phyloP scores from a whole-genome alignment of 2,329 filamentous ascomycete species.

The Alternaria sp. region DNA sequence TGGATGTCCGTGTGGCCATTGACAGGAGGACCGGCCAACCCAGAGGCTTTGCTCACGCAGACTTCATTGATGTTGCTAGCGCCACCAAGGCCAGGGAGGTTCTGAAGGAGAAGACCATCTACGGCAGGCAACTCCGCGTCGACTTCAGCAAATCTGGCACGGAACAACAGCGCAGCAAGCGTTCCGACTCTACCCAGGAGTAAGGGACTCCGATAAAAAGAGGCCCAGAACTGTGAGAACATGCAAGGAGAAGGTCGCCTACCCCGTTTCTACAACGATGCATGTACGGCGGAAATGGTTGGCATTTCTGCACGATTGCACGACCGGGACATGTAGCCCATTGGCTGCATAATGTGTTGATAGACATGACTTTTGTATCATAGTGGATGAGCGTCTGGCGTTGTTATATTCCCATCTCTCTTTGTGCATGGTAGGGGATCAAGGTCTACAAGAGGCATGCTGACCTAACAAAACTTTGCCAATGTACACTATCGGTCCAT shows the following conservation, averaged over 20 bases:
- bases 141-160: slow-evolving; percentile 63
- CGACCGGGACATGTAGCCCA: slow-evolving; percentile 24
- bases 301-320: slow-evolving; percentile 15
- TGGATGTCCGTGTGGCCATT: slow-evolving; percentile 81
- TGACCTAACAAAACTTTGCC: slow-evolving; percentile 18
- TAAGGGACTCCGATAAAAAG: slow-evolving; percentile 1
- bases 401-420: slow-evolving; percentile 36
- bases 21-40: slow-evolving; percentile 82
- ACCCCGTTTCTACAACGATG: neutral
- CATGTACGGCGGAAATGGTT: slow-evolving; percentile 3
- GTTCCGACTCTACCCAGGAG: slow-evolving; percentile 27
- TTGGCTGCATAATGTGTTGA: slow-evolving; percentile 35
- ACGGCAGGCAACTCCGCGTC: slow-evolving; percentile 70
- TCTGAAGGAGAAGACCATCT: slow-evolving; percentile 67
- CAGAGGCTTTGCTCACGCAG: slow-evolving; percentile 83
- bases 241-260: neutral
- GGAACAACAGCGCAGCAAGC: slow-evolving; percentile 18
- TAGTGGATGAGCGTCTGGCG: slow-evolving; percentile 40
- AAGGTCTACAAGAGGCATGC: slow-evolving; percentile 9
- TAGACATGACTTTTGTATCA: slow-evolving; percentile 37
- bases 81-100: slow-evolving; percentile 67
- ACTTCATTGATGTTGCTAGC: slow-evolving; percentile 74
- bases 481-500: neutral
- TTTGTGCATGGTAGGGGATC: slow-evolving; percentile 23
- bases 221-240: neutral